Percentiles rank a stretch among this genome's conserved stretches.
Conservation (phyloP, 1,139 yeast genomes). For the Geotrichum citri-aurantii region DNA sequence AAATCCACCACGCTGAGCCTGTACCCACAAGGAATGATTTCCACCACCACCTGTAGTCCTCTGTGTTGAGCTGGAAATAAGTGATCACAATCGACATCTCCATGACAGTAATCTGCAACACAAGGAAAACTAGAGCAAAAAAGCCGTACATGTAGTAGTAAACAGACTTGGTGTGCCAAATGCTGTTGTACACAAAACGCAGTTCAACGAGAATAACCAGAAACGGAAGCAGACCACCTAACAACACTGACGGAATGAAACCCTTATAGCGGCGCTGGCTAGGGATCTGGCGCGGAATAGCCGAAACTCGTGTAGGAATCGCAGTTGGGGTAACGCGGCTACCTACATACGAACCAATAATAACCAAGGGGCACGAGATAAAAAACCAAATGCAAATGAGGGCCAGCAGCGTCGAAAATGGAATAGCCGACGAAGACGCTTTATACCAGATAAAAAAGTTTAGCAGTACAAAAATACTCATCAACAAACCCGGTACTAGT, state of each 20-base stretch:
- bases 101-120: slow-evolving; percentile 56
- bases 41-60: slow-evolving; percentile 81
- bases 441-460: slow-evolving; percentile 72
- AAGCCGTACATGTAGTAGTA: slow-evolving; percentile 80
- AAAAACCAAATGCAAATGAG: slow-evolving; percentile 53
- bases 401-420: slow-evolving; percentile 65
- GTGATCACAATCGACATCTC: slow-evolving; percentile 73
- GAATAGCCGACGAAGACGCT: slow-evolving; percentile 70
- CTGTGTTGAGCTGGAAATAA: slow-evolving; percentile 56
- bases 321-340: slow-evolving; percentile 37
- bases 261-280: slow-evolving; percentile 39
- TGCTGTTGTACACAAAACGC: slow-evolving; percentile 63
- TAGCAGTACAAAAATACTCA: slow-evolving; percentile 49
- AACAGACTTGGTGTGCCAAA: slow-evolving; percentile 76
- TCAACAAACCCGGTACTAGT: slow-evolving; percentile 52
- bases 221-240: slow-evolving; percentile 71
- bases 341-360: slow-evolving; percentile 65
- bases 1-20: slow-evolving; percentile 65
- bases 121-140: slow-evolving; percentile 53
- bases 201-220: slow-evolving; percentile 77
- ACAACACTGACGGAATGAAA: slow-evolving; percentile 27
- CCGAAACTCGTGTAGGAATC: slow-evolving; percentile 32
- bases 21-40: slow-evolving; percentile 67
- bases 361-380: slow-evolving; percentile 66
- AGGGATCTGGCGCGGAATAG: slow-evolving; percentile 38